Conservation (phyloP, 805 yeast species). For the Barnettozyma vustinii region DNA sequence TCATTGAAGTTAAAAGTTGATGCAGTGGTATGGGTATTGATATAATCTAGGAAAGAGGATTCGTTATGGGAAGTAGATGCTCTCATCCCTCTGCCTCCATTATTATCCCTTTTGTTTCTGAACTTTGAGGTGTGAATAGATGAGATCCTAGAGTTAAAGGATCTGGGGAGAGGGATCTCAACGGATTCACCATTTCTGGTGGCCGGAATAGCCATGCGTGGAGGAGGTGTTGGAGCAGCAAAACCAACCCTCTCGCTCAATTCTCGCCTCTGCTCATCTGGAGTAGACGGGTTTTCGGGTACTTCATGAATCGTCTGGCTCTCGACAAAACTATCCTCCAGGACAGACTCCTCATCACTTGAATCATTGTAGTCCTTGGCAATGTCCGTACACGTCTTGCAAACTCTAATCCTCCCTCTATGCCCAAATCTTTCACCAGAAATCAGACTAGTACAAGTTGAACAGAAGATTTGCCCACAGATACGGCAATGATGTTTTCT, state of each 20-base stretch:
- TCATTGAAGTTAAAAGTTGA: constrained; percentile 21
- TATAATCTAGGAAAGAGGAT: constrained; percentile 23
- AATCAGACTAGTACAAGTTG: constrained; percentile 69
- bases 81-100: background rate
- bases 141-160: constrained; percentile 21
- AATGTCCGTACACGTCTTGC: constrained; percentile 62
- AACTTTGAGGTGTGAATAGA: constrained; percentile 23
- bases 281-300: constrained; percentile 17
- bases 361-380: constrained; percentile 67
- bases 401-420: constrained; percentile 69
- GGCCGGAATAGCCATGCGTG: constrained; percentile 78
- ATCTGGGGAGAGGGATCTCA: constrained; percentile 49
- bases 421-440: constrained; percentile 59
- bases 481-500: constrained; percentile 93
- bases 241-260: constrained; percentile 7
- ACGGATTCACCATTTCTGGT: constrained; percentile 74
- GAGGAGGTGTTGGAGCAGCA: constrained; percentile 50
- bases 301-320: constrained; percentile 18
- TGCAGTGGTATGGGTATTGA: constrained; percentile 16
- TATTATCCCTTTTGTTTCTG: constrained; percentile 11
- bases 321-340: constrained; percentile 30
- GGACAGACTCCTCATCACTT: constrained; percentile 53
- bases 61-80: constrained; percentile 8
- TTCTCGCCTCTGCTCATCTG: constrained; percentile 15
- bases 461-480: constrained; percentile 94